Evolutionary conservation across 208 protist genomes (phyloP).

Genomic region (Phytomonas sp.): DNA sequence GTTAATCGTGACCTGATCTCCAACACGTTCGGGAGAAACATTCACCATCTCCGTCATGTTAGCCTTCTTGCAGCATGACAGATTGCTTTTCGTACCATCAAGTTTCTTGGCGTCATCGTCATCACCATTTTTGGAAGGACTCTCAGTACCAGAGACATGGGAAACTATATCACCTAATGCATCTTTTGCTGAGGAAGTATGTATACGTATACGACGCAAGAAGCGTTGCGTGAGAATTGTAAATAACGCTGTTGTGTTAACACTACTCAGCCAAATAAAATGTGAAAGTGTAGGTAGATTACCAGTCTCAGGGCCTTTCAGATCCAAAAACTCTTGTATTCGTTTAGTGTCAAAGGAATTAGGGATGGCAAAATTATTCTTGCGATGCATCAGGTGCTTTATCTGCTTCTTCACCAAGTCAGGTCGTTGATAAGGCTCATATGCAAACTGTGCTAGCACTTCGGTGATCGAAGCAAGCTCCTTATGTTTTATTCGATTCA

Average conservation of each 20-base stretch:
- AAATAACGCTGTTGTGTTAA: slow-evolving; percentile 46
- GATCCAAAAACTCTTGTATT: slow-evolving; percentile 45
- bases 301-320: slow-evolving; percentile 35
- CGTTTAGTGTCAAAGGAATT: slow-evolving; percentile 9
- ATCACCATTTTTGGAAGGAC: no score
- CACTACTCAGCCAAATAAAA: slow-evolving; percentile 52
- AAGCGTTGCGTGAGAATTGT: slow-evolving; percentile 36
- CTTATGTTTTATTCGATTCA: slow-evolving; percentile 4
- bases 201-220: slow-evolving; percentile 19
- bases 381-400: slow-evolving; percentile 8
- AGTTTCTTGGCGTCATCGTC: no score
- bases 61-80: no score
- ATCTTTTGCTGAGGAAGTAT: no score
- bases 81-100: no score
- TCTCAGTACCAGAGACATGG: no score
- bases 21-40: no score
- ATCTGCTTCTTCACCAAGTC: slow-evolving; percentile 11
- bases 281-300: slow-evolving; percentile 26
- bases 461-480: slow-evolving; percentile 8
- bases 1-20: background rate
- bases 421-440: slow-evolving; percentile 1
- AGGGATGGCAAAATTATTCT: no score
- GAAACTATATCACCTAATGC: no score
- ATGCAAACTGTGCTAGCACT: slow-evolving; percentile 18
- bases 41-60: no score